These are phyloP conservation scores for Iberis pinnata DNA, from an alignment of 345 rosid genomes.

Conservation along the genomic window DNA sequence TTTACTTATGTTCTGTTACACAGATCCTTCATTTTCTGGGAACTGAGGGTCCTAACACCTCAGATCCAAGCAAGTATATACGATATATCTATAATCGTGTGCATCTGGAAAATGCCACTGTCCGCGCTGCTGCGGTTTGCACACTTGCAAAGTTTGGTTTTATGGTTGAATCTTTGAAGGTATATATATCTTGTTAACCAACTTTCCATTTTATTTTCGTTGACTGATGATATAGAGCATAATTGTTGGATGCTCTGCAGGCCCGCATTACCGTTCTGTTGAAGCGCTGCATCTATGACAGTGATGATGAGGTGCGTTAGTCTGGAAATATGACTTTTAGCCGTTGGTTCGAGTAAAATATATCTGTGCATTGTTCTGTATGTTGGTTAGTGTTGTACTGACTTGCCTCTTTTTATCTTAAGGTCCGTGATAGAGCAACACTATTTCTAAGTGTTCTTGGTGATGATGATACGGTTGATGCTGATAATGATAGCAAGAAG, in stretches of 20 bases:
- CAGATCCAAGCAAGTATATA: constrained; percentile 93
- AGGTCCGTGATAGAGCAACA: constrained; percentile 98
- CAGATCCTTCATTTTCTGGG: constrained; percentile 99
- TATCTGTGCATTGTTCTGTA: neutral
- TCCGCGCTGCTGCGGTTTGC: constrained; percentile 92
- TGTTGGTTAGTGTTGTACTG: neutral
- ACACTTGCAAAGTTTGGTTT: constrained; percentile 96
- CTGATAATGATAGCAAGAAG: constrained; percentile 47
- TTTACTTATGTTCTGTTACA: constrained; percentile 11
- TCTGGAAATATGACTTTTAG: constrained; percentile 6
- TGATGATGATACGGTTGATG: constrained; percentile 52
- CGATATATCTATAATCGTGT: constrained; percentile 95
- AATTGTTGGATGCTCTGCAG: constrained; percentile 38
- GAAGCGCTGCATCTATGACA: constrained; percentile 85
- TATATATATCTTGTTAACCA: constrained; percentile 29
- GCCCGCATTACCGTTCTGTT: constrained; percentile 76
- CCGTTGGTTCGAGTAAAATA: neutral
- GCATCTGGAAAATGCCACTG: constrained; percentile 98
- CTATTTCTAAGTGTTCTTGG: constrained; percentile 76
- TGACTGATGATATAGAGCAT: neutral
- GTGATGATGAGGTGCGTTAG: constrained; percentile 89
- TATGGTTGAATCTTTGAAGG: constrained; percentile 86
- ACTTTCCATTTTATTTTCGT: neutral
- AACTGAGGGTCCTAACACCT: constrained; percentile 87
- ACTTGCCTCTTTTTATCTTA: constrained; percentile 16